phyloP scores from a whole-genome alignment of 129 eudicot genomes.

The Pittosporum tobira region DNA sequence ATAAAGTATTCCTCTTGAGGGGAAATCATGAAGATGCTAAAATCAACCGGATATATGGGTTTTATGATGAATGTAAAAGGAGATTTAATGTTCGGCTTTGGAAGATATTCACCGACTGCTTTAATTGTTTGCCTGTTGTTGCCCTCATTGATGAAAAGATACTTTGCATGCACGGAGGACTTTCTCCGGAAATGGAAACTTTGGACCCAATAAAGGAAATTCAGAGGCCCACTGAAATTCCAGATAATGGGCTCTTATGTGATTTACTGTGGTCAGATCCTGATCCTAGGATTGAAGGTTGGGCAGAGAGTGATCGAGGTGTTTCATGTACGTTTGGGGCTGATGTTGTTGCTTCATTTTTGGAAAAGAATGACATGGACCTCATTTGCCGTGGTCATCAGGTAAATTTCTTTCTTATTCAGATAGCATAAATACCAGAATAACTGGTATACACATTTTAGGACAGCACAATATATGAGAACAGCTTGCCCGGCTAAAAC shows the following conservation, averaged over 20 bases:
- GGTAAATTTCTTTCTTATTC: constrained; percentile 17
- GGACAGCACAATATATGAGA: no score
- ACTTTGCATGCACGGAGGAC: constrained; percentile 69
- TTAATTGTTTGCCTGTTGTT: constrained; percentile 54
- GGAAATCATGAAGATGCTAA: constrained; percentile 72
- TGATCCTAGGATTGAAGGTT: constrained; percentile 40
- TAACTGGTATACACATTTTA: background rate
- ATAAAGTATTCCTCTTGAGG: constrained; percentile 40
- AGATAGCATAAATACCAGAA: background rate
- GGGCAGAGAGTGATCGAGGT: constrained; percentile 66
- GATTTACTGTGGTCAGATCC: constrained; percentile 71
- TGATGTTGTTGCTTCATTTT: constrained; percentile 36
- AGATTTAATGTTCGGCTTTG: constrained; percentile 59
- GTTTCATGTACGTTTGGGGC: constrained; percentile 57
- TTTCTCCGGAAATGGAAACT: constrained; percentile 40
- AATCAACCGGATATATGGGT: constrained; percentile 53
- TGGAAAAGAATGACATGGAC: constrained; percentile 47
- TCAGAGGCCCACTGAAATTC: constrained; percentile 43
- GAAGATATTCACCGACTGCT: constrained; percentile 65
- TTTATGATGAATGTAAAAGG: constrained; percentile 58
- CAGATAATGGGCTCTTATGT: constrained; percentile 50
- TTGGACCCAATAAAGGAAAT: constrained; percentile 39
- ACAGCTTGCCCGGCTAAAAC: background rate
- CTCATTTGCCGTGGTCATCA: constrained; percentile 64
- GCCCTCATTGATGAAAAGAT: constrained; percentile 59